Evolutionary conservation across 2,329 filamentous ascomycete species (phyloP).

Genomic region (Colletotrichum liaoningense): DNA sequence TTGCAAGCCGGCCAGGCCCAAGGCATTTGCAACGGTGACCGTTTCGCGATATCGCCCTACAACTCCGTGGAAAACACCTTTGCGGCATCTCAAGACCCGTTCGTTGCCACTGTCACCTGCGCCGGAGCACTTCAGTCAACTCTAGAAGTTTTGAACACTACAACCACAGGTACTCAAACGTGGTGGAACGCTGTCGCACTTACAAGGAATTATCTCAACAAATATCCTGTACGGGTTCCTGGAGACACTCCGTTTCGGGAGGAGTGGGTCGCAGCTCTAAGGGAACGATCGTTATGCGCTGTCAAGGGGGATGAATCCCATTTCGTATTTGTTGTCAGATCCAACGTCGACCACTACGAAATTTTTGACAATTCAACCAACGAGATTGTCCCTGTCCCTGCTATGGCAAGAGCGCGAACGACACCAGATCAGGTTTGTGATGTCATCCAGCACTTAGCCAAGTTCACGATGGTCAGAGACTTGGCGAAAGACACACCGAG

Average conservation of each 20-base stretch:
- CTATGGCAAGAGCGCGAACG: too few relatives aligned
- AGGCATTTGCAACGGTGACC: slow-evolving; percentile 5
- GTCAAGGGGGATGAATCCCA: too few relatives aligned
- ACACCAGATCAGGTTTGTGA: too few relatives aligned
- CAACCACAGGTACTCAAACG: not conserved
- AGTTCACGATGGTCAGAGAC: too few relatives aligned
- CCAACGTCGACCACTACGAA: too few relatives aligned
- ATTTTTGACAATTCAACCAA: too few relatives aligned
- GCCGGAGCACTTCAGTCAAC: not conserved
- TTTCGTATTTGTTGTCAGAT: too few relatives aligned
- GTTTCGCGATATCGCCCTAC: not conserved
- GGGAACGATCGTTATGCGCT: too few relatives aligned
- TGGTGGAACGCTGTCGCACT: slow-evolving; percentile 6
- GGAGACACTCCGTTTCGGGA: not conserved
- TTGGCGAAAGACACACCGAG: too few relatives aligned
- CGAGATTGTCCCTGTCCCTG: too few relatives aligned
- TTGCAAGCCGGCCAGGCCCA: not conserved
- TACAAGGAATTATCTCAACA: not conserved
- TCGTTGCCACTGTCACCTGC: not conserved
- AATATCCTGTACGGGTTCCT: not conserved
- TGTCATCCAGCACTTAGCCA: too few relatives aligned
- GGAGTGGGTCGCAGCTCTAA: too few relatives aligned
- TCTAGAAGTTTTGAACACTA: not conserved
- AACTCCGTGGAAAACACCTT: not conserved
- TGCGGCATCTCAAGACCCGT: not conserved